These are phyloP conservation scores for Lolium perenne DNA, from an alignment of 176 grass and related monocot genomes.

Conservation along the genomic window DNA sequence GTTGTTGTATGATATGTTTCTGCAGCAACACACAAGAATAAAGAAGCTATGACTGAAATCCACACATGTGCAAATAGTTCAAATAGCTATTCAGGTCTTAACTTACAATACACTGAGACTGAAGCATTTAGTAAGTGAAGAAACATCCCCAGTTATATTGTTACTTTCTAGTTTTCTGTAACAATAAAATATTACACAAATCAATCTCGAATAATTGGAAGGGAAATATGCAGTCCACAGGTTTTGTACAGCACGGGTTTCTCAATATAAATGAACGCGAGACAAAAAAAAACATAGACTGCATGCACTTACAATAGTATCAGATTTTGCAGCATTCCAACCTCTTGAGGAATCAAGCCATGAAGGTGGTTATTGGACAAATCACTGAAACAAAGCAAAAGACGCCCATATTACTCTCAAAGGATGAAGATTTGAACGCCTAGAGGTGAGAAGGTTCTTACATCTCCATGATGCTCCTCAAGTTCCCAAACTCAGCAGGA, in stretches of 20 bases:
- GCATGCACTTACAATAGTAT: conserved; percentile 67
- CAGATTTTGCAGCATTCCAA: conserved; percentile 85
- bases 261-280: not conserved
- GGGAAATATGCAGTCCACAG: not conserved
- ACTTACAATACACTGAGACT: conserved; percentile 87
- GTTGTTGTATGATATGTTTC: conserved; percentile 94
- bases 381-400: conserved; percentile 61
- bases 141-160: conserved; percentile 84
- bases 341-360: conserved; percentile 76
- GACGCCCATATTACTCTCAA: conserved; percentile 10
- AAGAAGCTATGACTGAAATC: conserved; percentile 29
- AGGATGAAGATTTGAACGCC: not conserved
- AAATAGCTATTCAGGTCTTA: conserved; percentile 22
- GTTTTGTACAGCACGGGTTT: not conserved
- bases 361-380: conserved; percentile 69
- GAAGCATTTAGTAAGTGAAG: conserved; percentile 79
- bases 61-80: conserved; percentile 22
- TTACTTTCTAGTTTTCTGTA: conserved; percentile 87
- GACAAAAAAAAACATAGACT: conserved; percentile 7
- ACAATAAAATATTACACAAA: conserved; percentile 18
- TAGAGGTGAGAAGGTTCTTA: conserved; percentile 40
- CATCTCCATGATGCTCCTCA: conserved; percentile 99
- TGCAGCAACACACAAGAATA: conserved; percentile 33
- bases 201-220: conserved; percentile 30
- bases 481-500: conserved; percentile 84